phyloP scores from a whole-genome alignment of 1,139 yeast genomes.

The Protomyces macrosporus region DNA sequence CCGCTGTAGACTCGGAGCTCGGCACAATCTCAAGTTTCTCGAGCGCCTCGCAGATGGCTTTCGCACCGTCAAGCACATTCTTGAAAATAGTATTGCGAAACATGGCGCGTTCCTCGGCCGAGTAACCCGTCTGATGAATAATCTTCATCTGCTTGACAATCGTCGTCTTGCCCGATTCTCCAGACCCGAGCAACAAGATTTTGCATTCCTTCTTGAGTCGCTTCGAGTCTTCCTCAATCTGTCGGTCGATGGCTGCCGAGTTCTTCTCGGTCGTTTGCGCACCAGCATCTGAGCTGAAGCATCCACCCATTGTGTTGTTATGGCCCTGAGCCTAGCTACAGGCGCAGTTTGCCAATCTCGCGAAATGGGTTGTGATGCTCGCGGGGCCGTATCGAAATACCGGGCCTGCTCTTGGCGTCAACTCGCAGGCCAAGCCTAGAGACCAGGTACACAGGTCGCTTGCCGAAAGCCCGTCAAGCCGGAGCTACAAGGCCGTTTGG shows the following conservation, averaged over 20 bases:
- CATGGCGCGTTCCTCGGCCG: constrained; percentile 69
- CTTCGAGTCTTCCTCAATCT: constrained; percentile 32
- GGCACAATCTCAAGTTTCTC: constrained; percentile 21
- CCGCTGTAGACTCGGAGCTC: constrained; percentile 4
- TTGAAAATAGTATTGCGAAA: constrained; percentile 89
- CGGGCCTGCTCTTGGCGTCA: no score
- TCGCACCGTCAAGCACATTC: constrained; percentile 85
- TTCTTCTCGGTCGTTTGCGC: constrained; percentile 17
- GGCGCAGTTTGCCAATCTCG: no score
- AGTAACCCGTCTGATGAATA: constrained; percentile 79
- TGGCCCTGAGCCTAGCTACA: no score
- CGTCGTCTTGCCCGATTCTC: constrained; percentile 94
- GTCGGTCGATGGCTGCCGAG: constrained; percentile 29
- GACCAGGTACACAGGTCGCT: no score
- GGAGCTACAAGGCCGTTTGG: no score
- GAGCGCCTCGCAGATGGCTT: constrained; percentile 46
- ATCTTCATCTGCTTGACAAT: constrained; percentile 85
- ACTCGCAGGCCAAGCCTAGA: no score
- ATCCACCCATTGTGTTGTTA: constrained; percentile 7
- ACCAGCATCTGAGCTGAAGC: constrained; percentile 9
- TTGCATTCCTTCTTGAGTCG: constrained; percentile 45
- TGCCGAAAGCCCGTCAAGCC: no score
- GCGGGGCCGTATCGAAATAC: no score
- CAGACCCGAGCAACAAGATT: constrained; percentile 74
- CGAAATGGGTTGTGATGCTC: no score